Evolutionary conservation across 352 stramenopile genomes (phyloP), one percentile per base, ranked within the genome.

Genomic region (Phytopythium montanum): DNA sequence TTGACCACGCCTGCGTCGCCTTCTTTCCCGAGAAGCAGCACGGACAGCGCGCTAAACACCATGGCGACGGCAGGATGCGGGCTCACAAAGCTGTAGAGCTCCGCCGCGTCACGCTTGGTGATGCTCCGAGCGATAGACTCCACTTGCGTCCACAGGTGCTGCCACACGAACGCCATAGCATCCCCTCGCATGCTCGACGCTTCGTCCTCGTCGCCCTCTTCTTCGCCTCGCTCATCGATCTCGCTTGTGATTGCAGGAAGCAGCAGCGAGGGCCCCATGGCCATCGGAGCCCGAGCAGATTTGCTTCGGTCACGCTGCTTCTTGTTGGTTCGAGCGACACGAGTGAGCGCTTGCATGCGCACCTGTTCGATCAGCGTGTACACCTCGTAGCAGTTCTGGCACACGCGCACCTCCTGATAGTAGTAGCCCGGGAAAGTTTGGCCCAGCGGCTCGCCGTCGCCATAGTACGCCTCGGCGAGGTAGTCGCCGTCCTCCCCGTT

Each of bases 361-460:
- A 90, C 81, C 26, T 76, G 66, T 56, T 93, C 85, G 13, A 95
- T 65, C 14, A 95, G 72, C 31, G 68, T 87, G 62, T 95, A 95
- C 45, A 95, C 76, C 38, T 73, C 72, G 56, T 89, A 95, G 68
- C 85, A 95, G 55, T 92, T 87, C 19, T 42, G 57, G 41, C 85
- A 95, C 3, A 95, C 81, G 25, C 87, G 79, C 13, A 90, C 77
- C 19, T 93, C 70, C 60, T 91, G 81, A 56, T 94, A 94, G 56
- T 91, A 94, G 48, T 93, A 92, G 0, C 85, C 84, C 8, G 85
- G 85, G 57, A 93, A 94, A 0, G 75, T 87, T 52, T 81, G 59
- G 7, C 83, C 85, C 1, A 94, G 73, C 0, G 81, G 78, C 44
- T 94, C 83, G 23, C 81, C 79, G 34, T 92, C 81, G 49, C 80